A percentile compares a stretch with the other conserved stretches of the same genome.
Evolutionary conservation across 1,284 basidiomycete genomes (phyloP).

Genomic region (Meira nashicola): DNA sequence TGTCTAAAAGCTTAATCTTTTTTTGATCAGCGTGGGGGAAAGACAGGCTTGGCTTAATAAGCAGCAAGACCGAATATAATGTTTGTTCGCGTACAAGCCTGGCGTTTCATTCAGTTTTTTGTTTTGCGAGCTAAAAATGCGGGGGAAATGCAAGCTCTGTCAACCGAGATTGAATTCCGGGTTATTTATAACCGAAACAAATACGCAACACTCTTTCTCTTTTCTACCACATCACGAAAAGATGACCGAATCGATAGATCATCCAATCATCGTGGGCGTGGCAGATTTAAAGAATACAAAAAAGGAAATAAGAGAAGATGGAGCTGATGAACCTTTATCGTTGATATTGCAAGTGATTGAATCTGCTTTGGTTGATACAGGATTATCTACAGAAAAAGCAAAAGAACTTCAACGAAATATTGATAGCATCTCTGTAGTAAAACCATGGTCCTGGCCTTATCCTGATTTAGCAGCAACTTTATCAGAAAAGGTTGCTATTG

Average conservation of each 20-base stretch:
- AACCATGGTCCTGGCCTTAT: constrained; percentile 12
- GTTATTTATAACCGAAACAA: no score
- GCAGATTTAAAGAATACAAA: constrained; percentile 5
- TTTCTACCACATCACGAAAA: no score
- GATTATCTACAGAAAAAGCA: neutral
- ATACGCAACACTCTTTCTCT: no score
- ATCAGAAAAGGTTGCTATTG: neutral
- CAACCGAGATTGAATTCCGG: neutral
- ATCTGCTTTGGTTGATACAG: neutral
- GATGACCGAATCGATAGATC: neutral
- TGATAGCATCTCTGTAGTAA: constrained; percentile 8
- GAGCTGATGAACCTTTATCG: constrained; percentile 3
- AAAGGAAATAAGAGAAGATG: neutral
- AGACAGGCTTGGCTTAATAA: no score
- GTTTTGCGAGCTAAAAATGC: neutral
- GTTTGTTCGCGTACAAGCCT: no score
- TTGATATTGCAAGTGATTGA: constrained; percentile 5
- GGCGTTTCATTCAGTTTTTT: no score
- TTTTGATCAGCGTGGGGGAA: no score
- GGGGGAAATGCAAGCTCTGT: neutral
- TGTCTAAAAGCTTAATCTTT: no score
- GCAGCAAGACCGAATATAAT: no score
- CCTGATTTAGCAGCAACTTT: constrained; percentile 2
- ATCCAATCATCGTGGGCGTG: constrained; percentile 4
- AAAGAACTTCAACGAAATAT: neutral